Percentiles rank a stretch among this genome's conserved stretches.
phyloP scores from a whole-genome alignment of 1,284 basidiomycete genomes.

The Irpex sp. region DNA sequence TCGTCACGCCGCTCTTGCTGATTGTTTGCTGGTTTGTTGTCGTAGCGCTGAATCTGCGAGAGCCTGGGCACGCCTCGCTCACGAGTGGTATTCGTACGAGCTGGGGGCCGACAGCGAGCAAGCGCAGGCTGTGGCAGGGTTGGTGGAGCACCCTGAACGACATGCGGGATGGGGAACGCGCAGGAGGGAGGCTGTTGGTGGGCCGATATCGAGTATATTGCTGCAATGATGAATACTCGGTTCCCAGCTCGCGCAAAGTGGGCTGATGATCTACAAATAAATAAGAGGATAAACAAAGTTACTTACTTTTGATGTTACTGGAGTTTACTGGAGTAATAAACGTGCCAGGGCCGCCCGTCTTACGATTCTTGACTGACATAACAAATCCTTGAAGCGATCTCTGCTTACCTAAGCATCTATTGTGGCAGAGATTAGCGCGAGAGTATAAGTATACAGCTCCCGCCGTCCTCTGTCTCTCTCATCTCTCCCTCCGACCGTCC shows the following conservation, averaged over 20 bases:
- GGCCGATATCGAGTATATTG: background rate
- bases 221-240: background rate
- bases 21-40: background rate
- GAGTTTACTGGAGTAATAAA: background rate
- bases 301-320: background rate
- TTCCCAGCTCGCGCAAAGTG: background rate
- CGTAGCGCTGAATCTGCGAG: constrained; percentile 38
- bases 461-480: constrained; percentile 5
- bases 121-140: constrained; percentile 33
- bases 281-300: background rate
- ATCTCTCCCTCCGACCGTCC: constrained; percentile 8
- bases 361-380: background rate
- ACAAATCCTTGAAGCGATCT: background rate
- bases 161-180: constrained; percentile 43
- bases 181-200: constrained; percentile 30
- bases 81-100: constrained; percentile 53
- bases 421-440: background rate
- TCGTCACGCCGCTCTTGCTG: background rate
- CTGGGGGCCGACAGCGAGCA: constrained; percentile 50
- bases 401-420: background rate
- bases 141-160: constrained; percentile 34
- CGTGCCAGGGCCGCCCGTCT: background rate
- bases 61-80: constrained; percentile 46
- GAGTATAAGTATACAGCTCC: background rate
- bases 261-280: background rate